Evolutionary conservation across 31 red algal genomes (phyloP).

Genomic region (Odonthalia washingtoniensis): DNA sequence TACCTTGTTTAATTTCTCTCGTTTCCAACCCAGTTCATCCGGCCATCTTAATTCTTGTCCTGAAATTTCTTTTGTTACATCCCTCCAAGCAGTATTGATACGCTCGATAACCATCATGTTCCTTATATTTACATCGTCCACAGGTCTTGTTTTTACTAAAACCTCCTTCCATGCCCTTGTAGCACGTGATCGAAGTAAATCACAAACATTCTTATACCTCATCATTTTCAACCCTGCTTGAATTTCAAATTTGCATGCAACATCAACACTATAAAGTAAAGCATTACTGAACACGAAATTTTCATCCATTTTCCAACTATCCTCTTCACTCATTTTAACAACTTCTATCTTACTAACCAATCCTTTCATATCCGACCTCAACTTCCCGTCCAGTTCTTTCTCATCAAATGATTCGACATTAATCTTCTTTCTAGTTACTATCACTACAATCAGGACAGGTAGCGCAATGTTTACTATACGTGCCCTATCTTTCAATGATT

Average conservation of each 20-base stretch:
- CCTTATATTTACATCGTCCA: neutral
- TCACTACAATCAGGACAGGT: neutral
- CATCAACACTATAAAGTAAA: neutral
- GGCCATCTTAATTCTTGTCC: neutral
- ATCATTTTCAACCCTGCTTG: neutral
- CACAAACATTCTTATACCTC: neutral
- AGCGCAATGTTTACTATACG: neutral
- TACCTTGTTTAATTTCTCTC: neutral
- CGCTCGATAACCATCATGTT: neutral
- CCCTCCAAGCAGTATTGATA: neutral
- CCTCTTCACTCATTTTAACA: neutral
- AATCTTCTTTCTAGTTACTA: neutral
- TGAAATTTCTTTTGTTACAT: neutral
- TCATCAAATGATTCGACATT: neutral
- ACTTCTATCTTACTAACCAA: neutral
- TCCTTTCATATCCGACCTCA: neutral
- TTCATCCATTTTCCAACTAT: neutral
- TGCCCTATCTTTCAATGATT: neutral
- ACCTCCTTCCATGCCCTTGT: neutral
- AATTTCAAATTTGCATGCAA: neutral
- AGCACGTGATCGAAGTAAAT: neutral
- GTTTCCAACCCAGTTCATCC: neutral
- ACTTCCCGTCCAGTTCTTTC: neutral
- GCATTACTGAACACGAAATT: neutral
- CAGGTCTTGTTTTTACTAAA: neutral